Evolutionary conservation across 768 basidiomycete species (phyloP).

Genomic region (Suillus decipiens): DNA sequence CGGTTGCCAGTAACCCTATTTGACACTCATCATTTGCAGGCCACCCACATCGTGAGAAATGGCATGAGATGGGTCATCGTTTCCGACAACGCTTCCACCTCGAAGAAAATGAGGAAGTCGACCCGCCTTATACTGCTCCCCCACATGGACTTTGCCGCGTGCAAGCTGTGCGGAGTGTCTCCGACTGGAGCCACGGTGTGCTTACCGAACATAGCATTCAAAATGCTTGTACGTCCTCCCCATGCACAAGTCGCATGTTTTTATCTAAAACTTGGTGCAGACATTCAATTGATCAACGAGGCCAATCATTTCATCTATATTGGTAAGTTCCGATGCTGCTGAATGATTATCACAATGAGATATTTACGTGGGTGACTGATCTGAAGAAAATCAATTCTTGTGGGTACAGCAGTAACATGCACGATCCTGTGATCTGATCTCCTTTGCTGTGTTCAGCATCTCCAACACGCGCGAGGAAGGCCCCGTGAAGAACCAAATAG

Average conservation of each 20-base stretch:
- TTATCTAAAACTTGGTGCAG: conserved; percentile 35
- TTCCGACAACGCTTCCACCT: conserved; percentile 71
- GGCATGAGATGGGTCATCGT: conserved; percentile 54
- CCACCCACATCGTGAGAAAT: conserved; percentile 71
- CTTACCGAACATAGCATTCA: conserved; percentile 90
- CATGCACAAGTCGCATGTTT: conserved; percentile 7
- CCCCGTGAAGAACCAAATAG: conserved; percentile 82
- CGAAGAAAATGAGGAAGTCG: conserved; percentile 40
- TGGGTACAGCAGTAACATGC: conserved; percentile 37
- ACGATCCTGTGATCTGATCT: conserved; percentile 10
- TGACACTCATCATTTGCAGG: conserved; percentile 26
- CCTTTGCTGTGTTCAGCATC: conserved; percentile 51
- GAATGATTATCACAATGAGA: conserved; percentile 3
- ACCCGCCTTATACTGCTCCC: conserved; percentile 40
- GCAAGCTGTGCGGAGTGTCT: conserved; percentile 84
- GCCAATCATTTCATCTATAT: conserved; percentile 92
- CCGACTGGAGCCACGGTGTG: conserved; percentile 94
- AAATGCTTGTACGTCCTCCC: conserved; percentile 72
- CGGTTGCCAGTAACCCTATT: background rate
- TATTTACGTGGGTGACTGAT: conserved; percentile 12
- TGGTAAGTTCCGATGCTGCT: conserved; percentile 47
- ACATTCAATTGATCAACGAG: conserved; percentile 78
- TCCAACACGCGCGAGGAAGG: conserved; percentile 66
- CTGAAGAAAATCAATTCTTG: conserved; percentile 84
- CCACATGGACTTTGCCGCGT: conserved; percentile 62